Conservation (phyloP, 176 grass and related monocot genomes). For the Zea luxurians region DNA sequence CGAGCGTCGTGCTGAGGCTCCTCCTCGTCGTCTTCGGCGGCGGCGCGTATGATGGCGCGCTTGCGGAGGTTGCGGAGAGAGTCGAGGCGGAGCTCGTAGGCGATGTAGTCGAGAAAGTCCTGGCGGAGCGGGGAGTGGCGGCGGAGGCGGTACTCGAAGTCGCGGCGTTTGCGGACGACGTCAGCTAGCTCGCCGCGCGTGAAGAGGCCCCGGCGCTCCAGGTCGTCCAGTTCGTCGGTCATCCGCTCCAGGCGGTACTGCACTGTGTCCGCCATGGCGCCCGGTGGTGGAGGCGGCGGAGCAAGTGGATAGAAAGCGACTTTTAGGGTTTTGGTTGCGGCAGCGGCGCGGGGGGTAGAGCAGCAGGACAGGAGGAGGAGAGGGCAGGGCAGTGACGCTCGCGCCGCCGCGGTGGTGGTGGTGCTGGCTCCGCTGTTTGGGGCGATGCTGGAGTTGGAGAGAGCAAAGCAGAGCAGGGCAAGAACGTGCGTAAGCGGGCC, state of each 20-base stretch:
- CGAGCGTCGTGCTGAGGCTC: neutral
- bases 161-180: slow-evolving; percentile 68
- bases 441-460: neutral
- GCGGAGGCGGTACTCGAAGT: slow-evolving; percentile 88
- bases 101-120: slow-evolving; percentile 74
- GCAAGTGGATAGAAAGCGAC: neutral
- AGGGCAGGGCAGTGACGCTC: neutral
- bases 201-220: slow-evolving; percentile 77
- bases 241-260: slow-evolving; percentile 88
- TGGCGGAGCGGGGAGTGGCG: slow-evolving; percentile 69
- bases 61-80: slow-evolving; percentile 66
- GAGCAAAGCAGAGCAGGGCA: neutral
- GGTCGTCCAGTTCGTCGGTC: slow-evolving; percentile 83
- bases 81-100: slow-evolving; percentile 73
- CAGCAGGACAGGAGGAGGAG: no score
- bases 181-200: slow-evolving; percentile 66
- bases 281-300: neutral
- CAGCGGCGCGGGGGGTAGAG: neutral
- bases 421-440: neutral
- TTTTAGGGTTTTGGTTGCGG: slow-evolving; percentile 12
- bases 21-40: neutral
- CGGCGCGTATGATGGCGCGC: slow-evolving; percentile 58
- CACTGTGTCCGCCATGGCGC: slow-evolving; percentile 72
- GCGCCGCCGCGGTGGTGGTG: neutral
- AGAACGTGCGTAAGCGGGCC: neutral